phyloP scores from a whole-genome alignment of 2,329 filamentous ascomycete species.

The Neonectria coccinea region DNA sequence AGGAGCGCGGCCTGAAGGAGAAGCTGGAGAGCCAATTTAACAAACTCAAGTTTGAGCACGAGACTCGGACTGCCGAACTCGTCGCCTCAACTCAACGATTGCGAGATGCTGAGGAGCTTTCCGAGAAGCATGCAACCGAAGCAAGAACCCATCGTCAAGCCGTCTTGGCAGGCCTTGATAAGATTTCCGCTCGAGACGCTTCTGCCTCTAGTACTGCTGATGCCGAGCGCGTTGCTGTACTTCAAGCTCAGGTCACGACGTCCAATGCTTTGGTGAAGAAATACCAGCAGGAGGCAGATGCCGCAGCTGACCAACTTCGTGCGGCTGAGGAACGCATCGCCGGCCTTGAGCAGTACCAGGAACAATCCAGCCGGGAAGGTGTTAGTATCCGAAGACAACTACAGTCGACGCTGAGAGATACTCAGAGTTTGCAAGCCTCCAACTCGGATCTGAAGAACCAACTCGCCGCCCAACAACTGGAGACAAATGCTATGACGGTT shows the following conservation, averaged over 20 bases:
- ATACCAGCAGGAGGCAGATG: slow-evolving; percentile 89
- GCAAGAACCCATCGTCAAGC: slow-evolving; percentile 86
- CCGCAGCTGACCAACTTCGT: slow-evolving; percentile 87
- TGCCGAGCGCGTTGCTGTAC: slow-evolving; percentile 75
- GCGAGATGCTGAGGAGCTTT: slow-evolving; percentile 87
- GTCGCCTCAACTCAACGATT: slow-evolving; percentile 79
- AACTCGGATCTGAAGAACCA: slow-evolving; percentile 86
- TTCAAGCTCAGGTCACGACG: slow-evolving; percentile 83
- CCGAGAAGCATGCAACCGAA: slow-evolving; percentile 88
- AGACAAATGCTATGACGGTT: slow-evolving; percentile 92
- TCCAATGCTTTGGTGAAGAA: slow-evolving; percentile 86
- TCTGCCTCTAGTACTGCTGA: slow-evolving; percentile 61
- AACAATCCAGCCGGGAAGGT: slow-evolving; percentile 94
- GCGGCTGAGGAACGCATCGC: slow-evolving; percentile 97
- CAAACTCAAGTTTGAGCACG: slow-evolving; percentile 84
- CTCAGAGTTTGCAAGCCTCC: slow-evolving; percentile 81
- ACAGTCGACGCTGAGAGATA: slow-evolving; percentile 84
- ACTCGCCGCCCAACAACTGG: slow-evolving; percentile 86
- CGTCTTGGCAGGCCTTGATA: slow-evolving; percentile 84
- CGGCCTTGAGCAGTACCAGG: slow-evolving; percentile 95
- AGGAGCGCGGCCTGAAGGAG: slow-evolving; percentile 83
- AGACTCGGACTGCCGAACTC: slow-evolving; percentile 81
- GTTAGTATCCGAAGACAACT: slow-evolving; percentile 90
- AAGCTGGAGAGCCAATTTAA: slow-evolving; percentile 80
- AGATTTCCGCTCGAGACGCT: slow-evolving; percentile 69